Evolutionary conservation across 2,329 filamentous ascomycete genomes (phyloP).

Genomic region (Xylaria hypoxylon): DNA sequence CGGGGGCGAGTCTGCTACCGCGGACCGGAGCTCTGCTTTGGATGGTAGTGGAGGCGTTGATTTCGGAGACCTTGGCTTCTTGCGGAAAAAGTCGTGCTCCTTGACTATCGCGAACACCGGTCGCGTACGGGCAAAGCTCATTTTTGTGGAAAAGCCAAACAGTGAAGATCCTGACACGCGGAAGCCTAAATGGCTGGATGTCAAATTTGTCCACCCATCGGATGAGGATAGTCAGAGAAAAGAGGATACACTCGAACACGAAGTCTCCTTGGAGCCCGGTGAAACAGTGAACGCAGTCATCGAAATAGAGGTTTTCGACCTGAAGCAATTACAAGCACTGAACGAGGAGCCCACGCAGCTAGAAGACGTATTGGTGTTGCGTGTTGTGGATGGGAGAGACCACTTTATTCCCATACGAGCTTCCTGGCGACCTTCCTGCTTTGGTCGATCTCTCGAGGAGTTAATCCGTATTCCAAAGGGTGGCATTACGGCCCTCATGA

Average conservation of each 20-base stretch:
- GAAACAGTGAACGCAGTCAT: conserved; percentile 81
- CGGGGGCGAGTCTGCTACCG: conserved; percentile 54
- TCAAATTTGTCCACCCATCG: conserved; percentile 41
- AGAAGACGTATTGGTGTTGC: conserved; percentile 89
- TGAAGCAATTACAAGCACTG: conserved; percentile 73
- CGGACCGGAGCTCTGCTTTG: conserved; percentile 53
- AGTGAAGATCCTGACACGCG: conserved; percentile 56
- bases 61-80: conserved; percentile 80
- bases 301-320: conserved; percentile 72
- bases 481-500: conserved; percentile 71
- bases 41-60: conserved; percentile 72
- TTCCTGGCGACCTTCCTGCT: conserved; percentile 82
- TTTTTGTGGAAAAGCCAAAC: conserved; percentile 79
- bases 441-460: conserved; percentile 88
- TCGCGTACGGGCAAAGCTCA: conserved; percentile 80
- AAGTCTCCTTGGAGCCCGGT: conserved; percentile 82
- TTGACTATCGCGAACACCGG: conserved; percentile 95
- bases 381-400: conserved; percentile 85
- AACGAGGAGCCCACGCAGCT: conserved; percentile 75
- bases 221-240: conserved; percentile 32
- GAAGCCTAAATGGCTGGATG: conserved; percentile 46
- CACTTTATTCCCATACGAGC: conserved; percentile 89
- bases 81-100: conserved; percentile 71
- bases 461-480: conserved; percentile 86
- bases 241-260: conserved; percentile 54